phyloP scores from a whole-genome alignment of 23 red algal species.

The Gracilaria domingensis region DNA sequence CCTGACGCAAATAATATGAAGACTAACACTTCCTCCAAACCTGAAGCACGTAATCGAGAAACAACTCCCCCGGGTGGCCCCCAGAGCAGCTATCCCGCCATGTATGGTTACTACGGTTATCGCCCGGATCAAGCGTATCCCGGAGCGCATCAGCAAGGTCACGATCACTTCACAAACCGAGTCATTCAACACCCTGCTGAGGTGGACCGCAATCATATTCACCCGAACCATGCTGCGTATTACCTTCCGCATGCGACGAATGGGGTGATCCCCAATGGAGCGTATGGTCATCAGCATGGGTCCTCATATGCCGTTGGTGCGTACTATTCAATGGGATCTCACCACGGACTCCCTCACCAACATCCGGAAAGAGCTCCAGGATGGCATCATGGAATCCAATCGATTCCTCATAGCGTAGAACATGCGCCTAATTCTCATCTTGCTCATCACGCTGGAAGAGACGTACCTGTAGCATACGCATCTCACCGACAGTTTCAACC shows the following conservation, averaged over 20 bases:
- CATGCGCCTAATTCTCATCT: conserved; percentile 32
- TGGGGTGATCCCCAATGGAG: conserved; percentile 23
- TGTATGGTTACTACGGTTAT: conserved; percentile 47
- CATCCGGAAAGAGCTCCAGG: conserved; percentile 5
- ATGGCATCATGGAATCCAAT: conserved; percentile 44
- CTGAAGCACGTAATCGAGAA: not conserved
- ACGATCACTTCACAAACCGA: not conserved
- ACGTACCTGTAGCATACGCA: conserved; percentile 23
- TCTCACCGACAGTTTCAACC: conserved; percentile 29
- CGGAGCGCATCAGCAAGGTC: not conserved
- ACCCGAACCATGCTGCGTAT: conserved; percentile 24
- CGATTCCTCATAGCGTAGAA: conserved; percentile 6
- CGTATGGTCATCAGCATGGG: conserved; percentile 22
- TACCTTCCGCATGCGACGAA: not conserved
- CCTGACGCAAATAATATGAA: not conserved
- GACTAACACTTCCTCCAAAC: not conserved
- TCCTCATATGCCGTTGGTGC: conserved; percentile 16
- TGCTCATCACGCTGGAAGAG: conserved; percentile 39
- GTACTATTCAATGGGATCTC: conserved; percentile 43
- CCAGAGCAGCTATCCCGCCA: conserved; percentile 18
- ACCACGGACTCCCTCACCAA: conserved; percentile 7
- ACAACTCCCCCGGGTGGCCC: not conserved
- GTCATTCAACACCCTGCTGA: conserved; percentile 15
- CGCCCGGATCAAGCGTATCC: conserved; percentile 32
- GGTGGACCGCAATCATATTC: conserved; percentile 24